Percentiles rank a stretch among this genome's conserved stretches.
Conservation (phyloP, 371 early-diverging fungal genomes). For the Rhizopus arrhizus region DNA sequence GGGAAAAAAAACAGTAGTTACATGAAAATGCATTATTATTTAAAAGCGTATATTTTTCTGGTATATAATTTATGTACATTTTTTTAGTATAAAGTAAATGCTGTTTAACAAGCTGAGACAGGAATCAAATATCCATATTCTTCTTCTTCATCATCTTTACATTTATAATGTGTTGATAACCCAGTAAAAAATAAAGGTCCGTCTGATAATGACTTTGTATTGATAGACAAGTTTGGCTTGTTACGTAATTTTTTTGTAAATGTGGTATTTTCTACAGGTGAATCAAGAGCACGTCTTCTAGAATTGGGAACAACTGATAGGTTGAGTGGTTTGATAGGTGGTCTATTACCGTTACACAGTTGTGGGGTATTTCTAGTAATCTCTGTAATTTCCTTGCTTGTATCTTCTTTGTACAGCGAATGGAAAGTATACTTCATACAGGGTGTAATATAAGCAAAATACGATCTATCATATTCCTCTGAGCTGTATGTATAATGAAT, state of each 20-base stretch:
- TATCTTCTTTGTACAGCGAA: background rate
- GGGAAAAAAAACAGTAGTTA: too few relatives aligned
- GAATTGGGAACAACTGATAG: conserved; percentile 33
- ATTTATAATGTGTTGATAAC: conserved; percentile 38
- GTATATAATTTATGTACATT: background rate
- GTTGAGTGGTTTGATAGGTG: conserved; percentile 29
- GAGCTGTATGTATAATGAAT: conserved; percentile 32
- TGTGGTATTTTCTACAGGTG: conserved; percentile 8
- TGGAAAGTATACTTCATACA: background rate
- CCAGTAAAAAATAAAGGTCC: conserved; percentile 36
- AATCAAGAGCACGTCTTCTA: conserved; percentile 26
- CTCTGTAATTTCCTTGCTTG: background rate
- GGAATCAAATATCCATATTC: conserved; percentile 31
- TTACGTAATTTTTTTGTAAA: conserved; percentile 14
- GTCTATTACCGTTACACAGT: conserved; percentile 11
- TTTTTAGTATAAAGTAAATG: background rate
- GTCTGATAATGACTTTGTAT: conserved; percentile 27
- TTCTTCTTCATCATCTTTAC: conserved; percentile 30
- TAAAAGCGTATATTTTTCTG: background rate
- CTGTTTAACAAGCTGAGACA: conserved; percentile 17
- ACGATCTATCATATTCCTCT: conserved; percentile 37
- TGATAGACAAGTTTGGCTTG: conserved; percentile 32
- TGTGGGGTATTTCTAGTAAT: background rate
- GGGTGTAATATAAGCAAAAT: conserved; percentile 14
- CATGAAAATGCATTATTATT: background rate